These are phyloP conservation scores for Kockovaella imperatae DNA, from an alignment of 768 basidiomycete species.

Conservation along the genomic window DNA sequence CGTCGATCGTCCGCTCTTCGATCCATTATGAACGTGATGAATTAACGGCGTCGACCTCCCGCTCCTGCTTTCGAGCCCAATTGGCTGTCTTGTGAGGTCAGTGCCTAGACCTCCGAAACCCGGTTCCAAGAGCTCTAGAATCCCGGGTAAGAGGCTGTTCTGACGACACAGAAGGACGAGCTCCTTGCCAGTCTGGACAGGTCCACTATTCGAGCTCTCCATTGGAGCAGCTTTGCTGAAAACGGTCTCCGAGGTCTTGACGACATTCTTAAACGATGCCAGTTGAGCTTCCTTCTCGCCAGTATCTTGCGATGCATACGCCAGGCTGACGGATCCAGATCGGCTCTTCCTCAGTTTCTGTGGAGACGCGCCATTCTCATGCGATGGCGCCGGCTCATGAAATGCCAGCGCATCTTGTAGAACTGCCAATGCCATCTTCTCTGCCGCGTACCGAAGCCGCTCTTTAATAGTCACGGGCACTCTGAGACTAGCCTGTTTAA, in stretches of 20 bases:
- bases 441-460: constrained; percentile 56
- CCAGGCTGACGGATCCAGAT: constrained; percentile 31
- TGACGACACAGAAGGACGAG: constrained; percentile 76
- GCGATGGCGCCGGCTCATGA: constrained; percentile 23
- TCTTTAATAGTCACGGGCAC: not conserved
- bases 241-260: constrained; percentile 2
- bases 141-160: constrained; percentile 73
- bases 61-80: too few species aligned
- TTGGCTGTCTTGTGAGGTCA: too few species aligned
- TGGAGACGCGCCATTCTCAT: not conserved
- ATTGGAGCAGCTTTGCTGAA: not conserved
- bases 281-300: not conserved
- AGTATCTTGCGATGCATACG: not conserved
- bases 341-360: constrained; percentile 4
- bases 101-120: too few species aligned
- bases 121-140: constrained; percentile 52
- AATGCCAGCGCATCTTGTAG: constrained; percentile 81
- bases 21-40: too few species aligned
- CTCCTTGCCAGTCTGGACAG: constrained; percentile 69
- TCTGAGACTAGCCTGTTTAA: constrained; percentile 4
- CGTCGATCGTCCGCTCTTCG: too few species aligned
- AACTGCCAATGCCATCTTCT: constrained; percentile 69
- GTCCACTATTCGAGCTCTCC: constrained; percentile 58
- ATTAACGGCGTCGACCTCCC: too few species aligned
- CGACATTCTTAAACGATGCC: too few species aligned